Base-by-base conservation (phyloP, 139 green algal species). In the Trebouxia sp. region DNA sequence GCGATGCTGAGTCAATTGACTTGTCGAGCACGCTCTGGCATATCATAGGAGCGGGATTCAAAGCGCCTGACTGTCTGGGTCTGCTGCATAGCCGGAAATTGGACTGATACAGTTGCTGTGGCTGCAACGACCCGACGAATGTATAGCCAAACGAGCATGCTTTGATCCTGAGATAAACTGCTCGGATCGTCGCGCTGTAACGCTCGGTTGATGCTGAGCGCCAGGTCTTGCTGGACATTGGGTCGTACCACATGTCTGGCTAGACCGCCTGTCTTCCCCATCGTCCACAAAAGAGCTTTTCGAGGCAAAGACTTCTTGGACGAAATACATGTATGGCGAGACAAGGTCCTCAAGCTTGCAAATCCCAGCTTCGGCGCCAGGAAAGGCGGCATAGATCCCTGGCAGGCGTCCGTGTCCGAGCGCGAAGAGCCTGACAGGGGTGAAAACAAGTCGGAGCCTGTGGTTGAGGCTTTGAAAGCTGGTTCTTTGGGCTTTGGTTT, bases 401-500 rank as follows among this genome's bases (percentile, higher is more conserved):
- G 62, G 62, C 42, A 72, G 15, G 62, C 32, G 28, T 72, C 62
- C 26, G 62, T 72, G 35, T 72, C 62, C 14, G 62, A 72, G 30
- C 35, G n/a, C 9, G 62, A 72, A 45, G 62, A 72, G 62, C 62
- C 69, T 56, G 69, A 77, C 43, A 56, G 69, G 39, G 69, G 69
- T 20, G 42, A 51, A 55, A 77, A 77, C 28, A 53, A n/a, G 69
- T 17, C 50, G 26, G 50, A 69, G 24, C 37, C 75, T 50, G 75
- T 82, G 17, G 65, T 67, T 38, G 79, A 70, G 35, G 79, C 79
- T 1, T 20, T 83, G 7, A 51, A 55, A 30, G 38, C 65, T 51
- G 53, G 74, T 58, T 76, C 50, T 15, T 53, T 87, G 9, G 84
- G 80, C 28, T 88, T 88, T 80, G 84, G 84, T 30, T 88, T 88